Percentiles rank a stretch among this genome's conserved stretches.
Conservation (phyloP, 2,329 filamentous ascomycete species). For the Ustulina deusta region DNA sequence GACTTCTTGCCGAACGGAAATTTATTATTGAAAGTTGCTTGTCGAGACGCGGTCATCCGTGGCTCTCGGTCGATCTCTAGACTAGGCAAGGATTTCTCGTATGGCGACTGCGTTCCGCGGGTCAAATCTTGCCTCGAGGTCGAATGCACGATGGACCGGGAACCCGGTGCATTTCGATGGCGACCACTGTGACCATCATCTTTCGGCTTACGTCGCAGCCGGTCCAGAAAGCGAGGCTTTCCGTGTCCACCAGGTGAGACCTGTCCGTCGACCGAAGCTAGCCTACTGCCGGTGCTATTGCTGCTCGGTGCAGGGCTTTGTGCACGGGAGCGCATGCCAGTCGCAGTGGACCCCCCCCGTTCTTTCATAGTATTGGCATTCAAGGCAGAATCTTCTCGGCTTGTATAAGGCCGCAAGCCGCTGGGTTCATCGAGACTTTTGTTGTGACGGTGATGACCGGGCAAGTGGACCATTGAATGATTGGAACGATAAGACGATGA, state of each 20-base stretch:
- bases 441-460: constrained; percentile 75
- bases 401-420: constrained; percentile 76
- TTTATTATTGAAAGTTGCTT: constrained; percentile 70
- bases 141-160: constrained; percentile 65
- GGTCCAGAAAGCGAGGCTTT: constrained; percentile 64
- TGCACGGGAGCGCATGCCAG: constrained; percentile 67
- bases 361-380: constrained; percentile 65
- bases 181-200: constrained; percentile 61
- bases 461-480: constrained; percentile 72
- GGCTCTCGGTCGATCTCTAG: constrained; percentile 44
- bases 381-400: constrained; percentile 77
- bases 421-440: constrained; percentile 75
- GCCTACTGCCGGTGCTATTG: constrained; percentile 69
- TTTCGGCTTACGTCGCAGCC: constrained; percentile 66
- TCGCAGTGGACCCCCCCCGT: constrained; percentile 59
- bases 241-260: constrained; percentile 68
- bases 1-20: constrained; percentile 71
- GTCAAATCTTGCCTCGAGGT: constrained; percentile 62
- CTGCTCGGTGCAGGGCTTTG: constrained; percentile 86
- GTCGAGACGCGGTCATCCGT: constrained; percentile 52
- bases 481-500: constrained; percentile 72
- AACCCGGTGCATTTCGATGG: constrained; percentile 63
- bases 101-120: constrained; percentile 55
- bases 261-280: constrained; percentile 65
- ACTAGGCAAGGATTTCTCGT: constrained; percentile 52